These are phyloP conservation scores for Pulveroboletus sp. DNA, from an alignment of 768 basidiomycete species.

Conservation along the genomic window DNA sequence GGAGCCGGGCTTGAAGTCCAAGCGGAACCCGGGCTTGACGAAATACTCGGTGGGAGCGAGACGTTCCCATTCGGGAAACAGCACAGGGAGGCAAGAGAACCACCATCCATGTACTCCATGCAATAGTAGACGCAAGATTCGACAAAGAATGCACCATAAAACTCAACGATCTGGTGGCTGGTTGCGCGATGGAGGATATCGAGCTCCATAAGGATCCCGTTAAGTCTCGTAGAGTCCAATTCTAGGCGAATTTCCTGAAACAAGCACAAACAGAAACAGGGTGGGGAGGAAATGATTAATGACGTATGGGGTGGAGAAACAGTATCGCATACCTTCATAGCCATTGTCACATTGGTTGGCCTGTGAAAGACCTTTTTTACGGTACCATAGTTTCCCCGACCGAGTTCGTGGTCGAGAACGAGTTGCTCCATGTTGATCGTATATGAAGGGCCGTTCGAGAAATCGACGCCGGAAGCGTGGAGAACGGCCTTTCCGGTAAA, in stretches of 20 bases:
- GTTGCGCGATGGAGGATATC: constrained; percentile 94
- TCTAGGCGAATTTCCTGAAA: constrained; percentile 94
- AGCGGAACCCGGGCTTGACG: constrained; percentile 30
- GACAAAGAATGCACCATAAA: constrained; percentile 98
- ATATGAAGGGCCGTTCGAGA: constrained; percentile 86
- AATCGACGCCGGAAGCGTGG: constrained; percentile 84
- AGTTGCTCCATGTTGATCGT: constrained; percentile 94
- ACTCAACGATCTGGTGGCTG: constrained; percentile 91
- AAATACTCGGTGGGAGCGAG: constrained; percentile 32
- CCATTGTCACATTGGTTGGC: constrained; percentile 94
- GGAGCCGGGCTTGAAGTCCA: constrained; percentile 35
- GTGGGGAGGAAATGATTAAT: constrained; percentile 1
- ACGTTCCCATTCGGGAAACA: constrained; percentile 45
- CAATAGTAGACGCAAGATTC: constrained; percentile 99
- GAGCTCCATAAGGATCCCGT: constrained; percentile 97
- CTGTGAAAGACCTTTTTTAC: constrained; percentile 94
- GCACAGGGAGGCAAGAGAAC: constrained; percentile 76
- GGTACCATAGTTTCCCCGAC: constrained; percentile 95
- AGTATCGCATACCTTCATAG: constrained; percentile 79
- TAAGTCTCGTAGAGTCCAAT: constrained; percentile 88
- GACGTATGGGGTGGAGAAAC: constrained; percentile 7
- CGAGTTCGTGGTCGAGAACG: constrained; percentile 87
- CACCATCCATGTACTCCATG: constrained; percentile 99
- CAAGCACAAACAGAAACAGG: not conserved
- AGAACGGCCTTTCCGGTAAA: constrained; percentile 92